Percentiles rank a stretch among this genome's conserved stretches.
phyloP scores from a whole-genome alignment of 192 early-diverging fungal species.

The Gonapodya sp. region DNA sequence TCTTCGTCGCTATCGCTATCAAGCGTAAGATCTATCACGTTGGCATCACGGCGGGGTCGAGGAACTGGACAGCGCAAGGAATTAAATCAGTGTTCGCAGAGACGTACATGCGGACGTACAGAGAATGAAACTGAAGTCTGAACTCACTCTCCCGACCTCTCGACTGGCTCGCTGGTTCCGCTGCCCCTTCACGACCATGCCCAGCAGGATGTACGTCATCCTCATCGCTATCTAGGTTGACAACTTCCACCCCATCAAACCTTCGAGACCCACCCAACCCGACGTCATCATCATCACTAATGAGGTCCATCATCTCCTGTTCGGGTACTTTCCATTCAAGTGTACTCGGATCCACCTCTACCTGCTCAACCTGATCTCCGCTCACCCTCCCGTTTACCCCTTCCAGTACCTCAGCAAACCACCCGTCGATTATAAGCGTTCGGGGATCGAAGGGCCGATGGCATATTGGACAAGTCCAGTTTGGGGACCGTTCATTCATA shows the following conservation, averaged over 20 bases:
- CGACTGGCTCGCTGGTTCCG: neutral
- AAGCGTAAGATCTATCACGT: conserved; percentile 6
- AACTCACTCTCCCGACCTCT: neutral
- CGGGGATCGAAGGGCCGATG: conserved; percentile 30
- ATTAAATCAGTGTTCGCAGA: neutral
- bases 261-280: neutral
- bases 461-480: conserved; percentile 72
- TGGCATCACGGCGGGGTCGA: neutral
- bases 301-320: neutral
- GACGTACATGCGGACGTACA: neutral
- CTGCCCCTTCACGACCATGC: neutral
- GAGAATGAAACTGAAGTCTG: neutral
- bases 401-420: conserved; percentile 32
- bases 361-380: neutral
- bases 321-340: neutral
- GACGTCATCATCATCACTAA: neutral
- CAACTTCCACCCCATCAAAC: neutral
- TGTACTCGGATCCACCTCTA: neutral
- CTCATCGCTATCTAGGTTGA: neutral
- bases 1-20: conserved; percentile 11
- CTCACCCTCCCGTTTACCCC: conserved; percentile 21
- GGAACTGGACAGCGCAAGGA: neutral
- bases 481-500: conserved; percentile 56
- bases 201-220: neutral
- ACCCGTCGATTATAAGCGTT: conserved; percentile 63